phyloP scores from a whole-genome alignment of 208 protist species.

The Crithidia mellificae region DNA sequence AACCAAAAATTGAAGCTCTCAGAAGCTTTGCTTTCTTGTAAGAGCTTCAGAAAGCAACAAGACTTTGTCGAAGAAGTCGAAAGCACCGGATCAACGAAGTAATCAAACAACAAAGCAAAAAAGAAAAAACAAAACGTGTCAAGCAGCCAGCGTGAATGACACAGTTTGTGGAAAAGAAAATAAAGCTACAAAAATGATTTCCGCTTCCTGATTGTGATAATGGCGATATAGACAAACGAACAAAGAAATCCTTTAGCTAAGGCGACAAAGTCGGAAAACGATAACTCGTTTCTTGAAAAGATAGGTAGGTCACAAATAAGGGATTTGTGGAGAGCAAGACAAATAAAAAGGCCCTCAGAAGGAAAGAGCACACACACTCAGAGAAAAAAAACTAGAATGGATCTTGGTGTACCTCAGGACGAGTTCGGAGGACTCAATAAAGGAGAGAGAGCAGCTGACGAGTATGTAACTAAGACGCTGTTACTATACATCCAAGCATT shows the following conservation, averaged over 20 bases:
- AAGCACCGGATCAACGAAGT: no score
- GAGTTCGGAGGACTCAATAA: not conserved
- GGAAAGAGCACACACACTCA: not conserved
- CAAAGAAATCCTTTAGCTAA: not conserved
- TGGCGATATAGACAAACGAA: not conserved
- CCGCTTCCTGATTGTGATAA: no score
- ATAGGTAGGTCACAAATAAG: no score
- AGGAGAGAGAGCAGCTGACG: not conserved
- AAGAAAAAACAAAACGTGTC: no score
- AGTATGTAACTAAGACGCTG: conserved; percentile 7
- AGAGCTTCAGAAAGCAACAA: no score
- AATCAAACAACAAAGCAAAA: no score
- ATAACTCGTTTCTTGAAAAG: not conserved
- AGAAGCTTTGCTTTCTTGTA: no score
- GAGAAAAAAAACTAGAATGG: conserved; percentile 11
- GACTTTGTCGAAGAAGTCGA: no score
- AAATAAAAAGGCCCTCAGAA: conserved; percentile 2
- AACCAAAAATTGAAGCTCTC: no score
- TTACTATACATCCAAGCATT: conserved; percentile 7
- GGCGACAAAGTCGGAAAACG: not conserved
- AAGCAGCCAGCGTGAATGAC: no score
- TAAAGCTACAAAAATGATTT: no score
- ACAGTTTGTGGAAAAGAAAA: no score
- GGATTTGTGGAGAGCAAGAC: not conserved
- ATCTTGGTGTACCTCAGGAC: not conserved